These are phyloP conservation scores for Porpolomopsis calyptriformis DNA, from an alignment of 768 basidiomycete species.

Conservation along the genomic window DNA sequence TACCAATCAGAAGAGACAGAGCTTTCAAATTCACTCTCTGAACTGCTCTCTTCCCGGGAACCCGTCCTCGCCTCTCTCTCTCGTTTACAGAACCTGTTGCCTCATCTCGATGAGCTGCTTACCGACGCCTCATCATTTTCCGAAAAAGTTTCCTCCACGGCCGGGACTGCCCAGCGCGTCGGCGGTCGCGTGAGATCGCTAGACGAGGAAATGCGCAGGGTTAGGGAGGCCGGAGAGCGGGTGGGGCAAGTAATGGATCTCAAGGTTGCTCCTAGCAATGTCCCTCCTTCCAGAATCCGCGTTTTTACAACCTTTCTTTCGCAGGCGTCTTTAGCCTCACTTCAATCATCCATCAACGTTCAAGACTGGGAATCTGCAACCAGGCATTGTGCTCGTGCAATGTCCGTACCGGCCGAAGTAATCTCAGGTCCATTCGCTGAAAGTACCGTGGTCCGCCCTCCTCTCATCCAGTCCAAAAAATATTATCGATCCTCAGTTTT, in stretches of 20 bases:
- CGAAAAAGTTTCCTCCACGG: conserved; percentile 57
- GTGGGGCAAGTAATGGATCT: conserved; percentile 92
- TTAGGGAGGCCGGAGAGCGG: conserved; percentile 82
- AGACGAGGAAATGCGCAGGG: conserved; percentile 88
- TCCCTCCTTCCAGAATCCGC: not conserved
- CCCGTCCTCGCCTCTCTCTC: conserved; percentile 53
- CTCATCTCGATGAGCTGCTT: conserved; percentile 53
- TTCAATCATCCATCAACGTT: conserved; percentile 66
- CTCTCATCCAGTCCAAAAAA: not conserved
- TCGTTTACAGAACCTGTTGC: conserved; percentile 49
- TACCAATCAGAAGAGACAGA: conserved; percentile 71
- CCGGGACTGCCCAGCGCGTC: conserved; percentile 74
- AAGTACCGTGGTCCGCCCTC: conserved; percentile 64
- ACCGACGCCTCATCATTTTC: conserved; percentile 45
- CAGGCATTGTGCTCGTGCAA: conserved; percentile 81
- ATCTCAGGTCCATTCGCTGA: conserved; percentile 80
- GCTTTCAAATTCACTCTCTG: conserved; percentile 61
- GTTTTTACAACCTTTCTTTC: not conserved
- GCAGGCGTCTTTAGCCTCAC: conserved; percentile 31
- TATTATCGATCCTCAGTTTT: conserved; percentile 8
- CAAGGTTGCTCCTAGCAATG: conserved; percentile 47
- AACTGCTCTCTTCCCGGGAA: conserved; percentile 56
- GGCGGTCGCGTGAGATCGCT: conserved; percentile 83
- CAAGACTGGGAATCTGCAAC: conserved; percentile 96
- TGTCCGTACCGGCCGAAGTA: conserved; percentile 71